phyloP scores from a whole-genome alignment of 805 yeast genomes.

The Metschnikowia picachoensis region DNA sequence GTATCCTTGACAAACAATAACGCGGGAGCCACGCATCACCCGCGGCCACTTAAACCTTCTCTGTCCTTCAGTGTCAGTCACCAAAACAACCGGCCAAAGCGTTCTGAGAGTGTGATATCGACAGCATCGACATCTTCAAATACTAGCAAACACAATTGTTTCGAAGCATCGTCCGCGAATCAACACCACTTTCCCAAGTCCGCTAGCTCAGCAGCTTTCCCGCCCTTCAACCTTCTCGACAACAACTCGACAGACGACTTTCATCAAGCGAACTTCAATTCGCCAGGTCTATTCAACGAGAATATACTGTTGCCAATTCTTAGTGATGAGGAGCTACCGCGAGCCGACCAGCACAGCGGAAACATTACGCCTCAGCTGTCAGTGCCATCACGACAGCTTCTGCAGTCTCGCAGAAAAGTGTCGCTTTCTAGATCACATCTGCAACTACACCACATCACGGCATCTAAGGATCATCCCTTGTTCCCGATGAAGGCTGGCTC shows the following conservation, averaged over 20 bases:
- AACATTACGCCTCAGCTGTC: slow-evolving; percentile 12
- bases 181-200: slow-evolving; percentile 13
- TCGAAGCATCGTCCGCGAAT: slow-evolving; percentile 9
- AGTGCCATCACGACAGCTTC: slow-evolving; percentile 16
- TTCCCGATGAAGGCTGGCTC: slow-evolving; percentile 6
- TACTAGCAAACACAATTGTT: slow-evolving; percentile 14
- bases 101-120: slow-evolving; percentile 41
- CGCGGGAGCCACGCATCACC: slow-evolving; percentile 5
- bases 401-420: slow-evolving; percentile 16
- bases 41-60: slow-evolving; percentile 11
- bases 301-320: slow-evolving; percentile 13
- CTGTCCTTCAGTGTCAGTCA: slow-evolving; percentile 14
- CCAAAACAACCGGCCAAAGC: slow-evolving; percentile 27
- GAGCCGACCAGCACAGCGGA: slow-evolving; percentile 3
- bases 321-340: slow-evolving; percentile 15
- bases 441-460: slow-evolving; percentile 12
- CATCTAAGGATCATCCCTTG: slow-evolving; percentile 3
- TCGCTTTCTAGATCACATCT: slow-evolving; percentile 16
- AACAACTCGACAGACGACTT: slow-evolving; percentile 18
- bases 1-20: slow-evolving; percentile 5
- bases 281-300: slow-evolving; percentile 12
- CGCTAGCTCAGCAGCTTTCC: slow-evolving; percentile 17
- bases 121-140: slow-evolving; percentile 36
- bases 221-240: slow-evolving; percentile 15
- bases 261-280: slow-evolving; percentile 5